Conservation (phyloP, 2,329 filamentous ascomycete genomes). For the Trichoderma semiorbis region DNA sequence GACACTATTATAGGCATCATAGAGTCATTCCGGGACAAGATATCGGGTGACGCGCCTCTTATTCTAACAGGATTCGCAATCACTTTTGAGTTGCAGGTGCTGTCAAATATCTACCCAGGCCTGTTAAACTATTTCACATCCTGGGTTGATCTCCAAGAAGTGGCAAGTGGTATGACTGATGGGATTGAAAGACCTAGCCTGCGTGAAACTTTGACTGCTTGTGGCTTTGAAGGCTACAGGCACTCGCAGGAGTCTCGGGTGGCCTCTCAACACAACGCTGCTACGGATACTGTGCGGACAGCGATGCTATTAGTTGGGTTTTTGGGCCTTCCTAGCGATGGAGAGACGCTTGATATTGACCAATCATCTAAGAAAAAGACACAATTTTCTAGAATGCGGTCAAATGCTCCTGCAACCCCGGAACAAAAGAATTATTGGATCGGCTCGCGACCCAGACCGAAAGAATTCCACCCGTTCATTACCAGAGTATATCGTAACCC, state of each 20-base stretch:
- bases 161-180: not conserved
- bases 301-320: not conserved
- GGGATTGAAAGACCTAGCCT: not conserved
- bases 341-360: not conserved
- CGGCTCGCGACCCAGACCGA: not conserved
- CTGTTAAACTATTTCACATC: not conserved
- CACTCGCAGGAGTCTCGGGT: not conserved
- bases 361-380: not conserved
- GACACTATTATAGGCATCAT: not conserved
- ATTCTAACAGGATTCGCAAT: not conserved
- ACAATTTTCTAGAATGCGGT: not conserved
- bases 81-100: not conserved
- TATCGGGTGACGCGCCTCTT: not conserved
- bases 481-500: not conserved
- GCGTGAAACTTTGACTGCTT: not conserved
- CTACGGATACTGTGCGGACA: not conserved
- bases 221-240: not conserved
- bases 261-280: not conserved
- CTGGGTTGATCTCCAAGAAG: not conserved
- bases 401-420: not conserved
- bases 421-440: not conserved
- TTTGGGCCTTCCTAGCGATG: not conserved
- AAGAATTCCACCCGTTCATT: not conserved
- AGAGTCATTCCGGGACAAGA: not conserved
- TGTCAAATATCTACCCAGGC: not conserved